These are phyloP conservation scores for Cardamine chenopodiifolia DNA, from an alignment of 345 rosid species.

Conservation along the genomic window DNA sequence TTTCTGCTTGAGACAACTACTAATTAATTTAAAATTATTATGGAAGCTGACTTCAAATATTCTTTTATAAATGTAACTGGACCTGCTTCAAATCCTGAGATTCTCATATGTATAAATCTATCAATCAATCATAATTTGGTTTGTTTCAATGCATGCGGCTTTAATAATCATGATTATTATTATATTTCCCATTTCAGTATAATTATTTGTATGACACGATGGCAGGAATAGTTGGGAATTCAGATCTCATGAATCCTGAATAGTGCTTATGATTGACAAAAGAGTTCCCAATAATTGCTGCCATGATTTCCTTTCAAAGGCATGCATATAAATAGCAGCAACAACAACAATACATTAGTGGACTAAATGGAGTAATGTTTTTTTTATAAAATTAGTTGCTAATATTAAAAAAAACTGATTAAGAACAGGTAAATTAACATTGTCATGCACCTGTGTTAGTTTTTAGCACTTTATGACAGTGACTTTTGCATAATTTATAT, in stretches of 20 bases:
- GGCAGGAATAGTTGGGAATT: slow-evolving; percentile 27
- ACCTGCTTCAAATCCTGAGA: slow-evolving; percentile 16
- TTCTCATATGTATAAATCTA: slow-evolving; percentile 14
- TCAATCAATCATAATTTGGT: slow-evolving; percentile 20
- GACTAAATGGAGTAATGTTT: slow-evolving; percentile 16
- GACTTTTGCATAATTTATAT: background rate
- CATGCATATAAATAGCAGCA: slow-evolving; percentile 40
- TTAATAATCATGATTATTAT: slow-evolving; percentile 13
- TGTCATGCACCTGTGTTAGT: background rate
- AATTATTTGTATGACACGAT: slow-evolving; percentile 27
- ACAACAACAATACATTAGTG: slow-evolving; percentile 22
- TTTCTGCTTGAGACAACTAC: slow-evolving; percentile 26
- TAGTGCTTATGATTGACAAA: slow-evolving; percentile 45
- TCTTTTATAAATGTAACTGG: background rate
- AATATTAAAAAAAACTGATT: background rate
- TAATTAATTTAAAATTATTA: background rate
- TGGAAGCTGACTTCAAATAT: slow-evolving; percentile 18
- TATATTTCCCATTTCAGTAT: slow-evolving; percentile 12
- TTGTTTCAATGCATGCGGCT: slow-evolving; percentile 40
- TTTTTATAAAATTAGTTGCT: background rate
- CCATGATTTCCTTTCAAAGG: slow-evolving; percentile 30
- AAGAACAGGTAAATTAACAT: background rate
- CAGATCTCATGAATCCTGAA: slow-evolving; percentile 36
- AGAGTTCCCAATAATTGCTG: slow-evolving; percentile 37
- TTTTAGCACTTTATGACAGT: background rate